Conservation (phyloP, 192 early-diverging fungal genomes). For the Haplosporangium gracile region DNA sequence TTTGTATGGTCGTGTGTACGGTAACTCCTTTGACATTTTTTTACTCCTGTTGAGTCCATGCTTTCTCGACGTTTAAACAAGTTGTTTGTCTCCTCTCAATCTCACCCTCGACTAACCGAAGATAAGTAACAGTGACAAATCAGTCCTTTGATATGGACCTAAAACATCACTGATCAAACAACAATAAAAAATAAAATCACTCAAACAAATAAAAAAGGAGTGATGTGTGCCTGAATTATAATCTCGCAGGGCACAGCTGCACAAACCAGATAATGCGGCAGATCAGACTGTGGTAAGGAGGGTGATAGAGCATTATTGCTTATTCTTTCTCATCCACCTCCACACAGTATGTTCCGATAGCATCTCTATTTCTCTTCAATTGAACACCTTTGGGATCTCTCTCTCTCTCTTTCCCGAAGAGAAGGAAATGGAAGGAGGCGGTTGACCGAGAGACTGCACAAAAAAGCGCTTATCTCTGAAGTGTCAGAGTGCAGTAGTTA, state of each 20-base stretch:
- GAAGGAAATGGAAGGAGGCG: neutral
- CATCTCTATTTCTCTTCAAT: neutral
- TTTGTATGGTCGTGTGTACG: neutral
- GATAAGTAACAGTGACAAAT: too few species aligned
- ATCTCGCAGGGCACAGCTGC: too few species aligned
- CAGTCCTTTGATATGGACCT: too few species aligned
- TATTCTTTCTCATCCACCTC: neutral
- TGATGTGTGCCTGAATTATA: too few species aligned
- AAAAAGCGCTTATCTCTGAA: slow-evolving; percentile 21
- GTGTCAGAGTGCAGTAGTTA: slow-evolving; percentile 12
- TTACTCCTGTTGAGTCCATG: neutral
- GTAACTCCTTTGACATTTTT: neutral
- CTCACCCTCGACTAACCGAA: too few species aligned
- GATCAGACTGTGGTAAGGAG: neutral
- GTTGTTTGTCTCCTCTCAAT: too few species aligned
- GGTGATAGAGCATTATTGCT: neutral
- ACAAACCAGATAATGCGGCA: neutral
- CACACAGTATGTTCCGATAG: neutral
- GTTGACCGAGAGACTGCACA: neutral
- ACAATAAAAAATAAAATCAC: too few species aligned
- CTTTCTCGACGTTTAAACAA: too few species aligned
- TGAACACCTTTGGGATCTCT: neutral
- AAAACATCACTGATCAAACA: too few species aligned
- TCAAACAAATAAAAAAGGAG: too few species aligned
- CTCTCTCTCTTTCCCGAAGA: neutral